Evolutionary conservation across 805 yeast genomes (phyloP).

Genomic region (Kluyveromyces siamensis): DNA sequence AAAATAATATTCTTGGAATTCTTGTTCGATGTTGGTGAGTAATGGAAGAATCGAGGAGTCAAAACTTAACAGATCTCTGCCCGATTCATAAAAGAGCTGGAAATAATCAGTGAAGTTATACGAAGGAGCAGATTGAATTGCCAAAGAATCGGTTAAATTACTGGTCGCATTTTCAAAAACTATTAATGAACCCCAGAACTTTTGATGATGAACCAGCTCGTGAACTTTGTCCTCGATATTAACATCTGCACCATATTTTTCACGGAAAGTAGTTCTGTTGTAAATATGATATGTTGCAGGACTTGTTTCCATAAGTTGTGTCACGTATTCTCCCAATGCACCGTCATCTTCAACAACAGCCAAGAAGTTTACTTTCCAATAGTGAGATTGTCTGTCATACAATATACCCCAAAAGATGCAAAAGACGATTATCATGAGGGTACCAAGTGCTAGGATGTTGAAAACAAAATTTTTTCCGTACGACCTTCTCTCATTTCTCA

Average conservation of each 20-base stretch:
- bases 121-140: slow-evolving; percentile 8
- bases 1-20: slow-evolving; percentile 9
- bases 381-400: slow-evolving; percentile 20
- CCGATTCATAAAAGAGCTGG: slow-evolving; percentile 46
- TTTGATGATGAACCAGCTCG: slow-evolving; percentile 41
- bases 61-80: slow-evolving; percentile 50
- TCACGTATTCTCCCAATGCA: slow-evolving; percentile 8
- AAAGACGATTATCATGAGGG: slow-evolving; percentile 18
- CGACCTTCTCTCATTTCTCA: slow-evolving; percentile 9
- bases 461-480: slow-evolving; percentile 6
- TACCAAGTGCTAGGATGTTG: slow-evolving; percentile 13
- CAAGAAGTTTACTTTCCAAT: slow-evolving; percentile 21
- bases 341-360: slow-evolving; percentile 29
- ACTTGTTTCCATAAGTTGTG: slow-evolving; percentile 10
- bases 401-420: slow-evolving; percentile 32
- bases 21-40: slow-evolving; percentile 30
- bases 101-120: slow-evolving; percentile 24
- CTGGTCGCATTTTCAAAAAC: slow-evolving; percentile 41
- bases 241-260: slow-evolving; percentile 10
- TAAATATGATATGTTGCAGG: slow-evolving; percentile 26
- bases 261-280: slow-evolving; percentile 18
- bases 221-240: slow-evolving; percentile 31
- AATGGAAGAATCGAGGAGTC: slow-evolving; percentile 36
- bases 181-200: slow-evolving; percentile 57
- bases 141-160: slow-evolving; percentile 18